Evolutionary conservation across 495 filamentous ascomycete genomes (phyloP).

Genomic region (Pyrenopolyporus hunteri): DNA sequence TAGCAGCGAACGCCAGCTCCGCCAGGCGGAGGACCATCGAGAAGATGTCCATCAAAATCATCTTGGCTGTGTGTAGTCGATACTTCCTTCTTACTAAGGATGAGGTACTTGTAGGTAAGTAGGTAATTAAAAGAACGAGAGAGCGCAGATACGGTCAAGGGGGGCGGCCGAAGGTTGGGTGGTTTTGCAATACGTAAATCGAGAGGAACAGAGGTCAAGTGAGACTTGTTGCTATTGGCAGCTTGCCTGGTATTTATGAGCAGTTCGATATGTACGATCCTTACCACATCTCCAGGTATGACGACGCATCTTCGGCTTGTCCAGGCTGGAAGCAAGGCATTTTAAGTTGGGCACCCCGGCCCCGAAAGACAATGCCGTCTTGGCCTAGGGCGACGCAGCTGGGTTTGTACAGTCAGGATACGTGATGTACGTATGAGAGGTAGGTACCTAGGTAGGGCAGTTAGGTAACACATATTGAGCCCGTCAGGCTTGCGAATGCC

Average conservation of each 20-base stretch:
- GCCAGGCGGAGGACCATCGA: constrained; percentile 54
- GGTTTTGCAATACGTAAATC: not conserved
- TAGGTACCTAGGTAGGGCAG: not conserved
- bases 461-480: not conserved
- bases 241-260: constrained; percentile 30
- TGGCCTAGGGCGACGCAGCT: constrained; percentile 5
- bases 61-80: constrained; percentile 31
- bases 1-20: constrained; percentile 54
- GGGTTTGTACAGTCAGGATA: not conserved
- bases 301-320: constrained; percentile 3
- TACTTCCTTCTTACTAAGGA: not conserved
- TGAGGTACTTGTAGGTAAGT: not conserved
- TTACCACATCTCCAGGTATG: constrained; percentile 11
- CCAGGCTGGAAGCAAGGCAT: constrained; percentile 7
- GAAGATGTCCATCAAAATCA: constrained; percentile 49
- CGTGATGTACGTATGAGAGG: not conserved
- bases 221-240: constrained; percentile 4
- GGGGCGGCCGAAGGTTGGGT: not conserved
- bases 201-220: not conserved
- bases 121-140: too few relatives aligned
- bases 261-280: not conserved
- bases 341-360: constrained; percentile 2
- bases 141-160: too few relatives aligned
- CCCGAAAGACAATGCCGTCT: constrained; percentile 5
- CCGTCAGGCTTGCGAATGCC: too few relatives aligned